A percentile compares a stretch with the other conserved stretches of the same genome.
phyloP scores from a whole-genome alignment of 257 asterid species.

The Ocimum tenuiflorum region DNA sequence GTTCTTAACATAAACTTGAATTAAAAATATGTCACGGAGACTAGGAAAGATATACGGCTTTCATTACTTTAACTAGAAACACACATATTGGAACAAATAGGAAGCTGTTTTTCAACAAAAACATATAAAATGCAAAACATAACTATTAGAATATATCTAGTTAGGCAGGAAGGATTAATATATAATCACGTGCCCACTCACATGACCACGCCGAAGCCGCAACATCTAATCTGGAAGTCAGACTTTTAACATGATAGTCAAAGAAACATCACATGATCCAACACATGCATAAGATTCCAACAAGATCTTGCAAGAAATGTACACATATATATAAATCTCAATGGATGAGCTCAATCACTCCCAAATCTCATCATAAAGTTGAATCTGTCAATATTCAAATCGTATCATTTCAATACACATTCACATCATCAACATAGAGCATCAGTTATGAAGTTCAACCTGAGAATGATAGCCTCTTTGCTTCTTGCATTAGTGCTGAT shows the following conservation, averaged over 20 bases:
- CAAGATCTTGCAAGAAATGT: slow-evolving; percentile 17
- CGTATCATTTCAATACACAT: background rate
- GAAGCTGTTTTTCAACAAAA: slow-evolving; percentile 16
- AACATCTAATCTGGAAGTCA: slow-evolving; percentile 41
- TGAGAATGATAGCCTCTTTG: slow-evolving; percentile 23
- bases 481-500: slow-evolving; percentile 37
- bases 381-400: background rate
- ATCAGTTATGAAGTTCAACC: slow-evolving; percentile 27
- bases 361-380: slow-evolving; percentile 14
- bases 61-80: slow-evolving; percentile 5
- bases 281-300: slow-evolving; percentile 46
- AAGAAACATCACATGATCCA: slow-evolving; percentile 54
- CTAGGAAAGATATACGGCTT: slow-evolving; percentile 22
- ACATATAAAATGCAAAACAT: slow-evolving; percentile 7
- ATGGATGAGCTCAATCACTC: slow-evolving; percentile 14
- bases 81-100: slow-evolving; percentile 22
- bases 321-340: slow-evolving; percentile 14
- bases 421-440: background rate
- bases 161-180: slow-evolving; percentile 13
- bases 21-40: slow-evolving; percentile 13
- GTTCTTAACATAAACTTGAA: background rate
- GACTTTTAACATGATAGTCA: slow-evolving; percentile 44
- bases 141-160: slow-evolving; percentile 12
- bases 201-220: slow-evolving; percentile 37
- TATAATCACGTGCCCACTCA: slow-evolving; percentile 49